Conservation (phyloP, 108 stramenopile species). For the Fragilariopsis cylindrus region DNA sequence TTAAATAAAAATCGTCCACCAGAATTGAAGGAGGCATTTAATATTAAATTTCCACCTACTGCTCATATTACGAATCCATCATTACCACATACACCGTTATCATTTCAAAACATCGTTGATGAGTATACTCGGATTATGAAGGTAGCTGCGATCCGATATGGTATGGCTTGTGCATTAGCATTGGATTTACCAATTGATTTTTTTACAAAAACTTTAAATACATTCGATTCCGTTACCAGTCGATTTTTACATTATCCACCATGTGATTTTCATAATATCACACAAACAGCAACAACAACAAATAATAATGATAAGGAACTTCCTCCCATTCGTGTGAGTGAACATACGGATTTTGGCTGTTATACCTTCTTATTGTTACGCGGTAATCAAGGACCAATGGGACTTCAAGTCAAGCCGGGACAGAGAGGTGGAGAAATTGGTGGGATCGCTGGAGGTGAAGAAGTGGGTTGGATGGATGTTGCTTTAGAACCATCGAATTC, state of each 20-base stretch:
- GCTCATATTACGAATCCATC: slow-evolving; percentile 5
- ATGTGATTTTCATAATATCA: neutral
- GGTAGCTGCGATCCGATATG: neutral
- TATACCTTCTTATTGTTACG: slow-evolving; percentile 41
- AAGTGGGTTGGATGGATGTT: slow-evolving; percentile 24
- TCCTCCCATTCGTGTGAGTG: slow-evolving; percentile 15
- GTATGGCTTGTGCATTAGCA: slow-evolving; percentile 30
- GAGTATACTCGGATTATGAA: neutral
- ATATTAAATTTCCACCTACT: slow-evolving; percentile 27
- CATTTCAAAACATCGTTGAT: slow-evolving; percentile 18
- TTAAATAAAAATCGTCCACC: slow-evolving; percentile 25
- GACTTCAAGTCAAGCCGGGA: slow-evolving; percentile 42
- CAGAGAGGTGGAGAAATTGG: slow-evolving; percentile 36
- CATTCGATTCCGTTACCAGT: slow-evolving; percentile 30
- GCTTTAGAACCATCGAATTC: neutral
- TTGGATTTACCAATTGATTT: slow-evolving; percentile 27
- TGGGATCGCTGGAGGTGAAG: neutral
- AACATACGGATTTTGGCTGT: slow-evolving; percentile 45
- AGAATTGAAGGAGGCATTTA: slow-evolving; percentile 45
- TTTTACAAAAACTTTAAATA: slow-evolving; percentile 21
- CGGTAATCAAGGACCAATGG: slow-evolving; percentile 10
- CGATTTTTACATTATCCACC: slow-evolving; percentile 45
- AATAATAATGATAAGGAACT: neutral
- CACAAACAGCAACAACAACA: too few relatives aligned
- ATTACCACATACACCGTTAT: slow-evolving; percentile 5